These are phyloP conservation scores for Phlebiopsis flavidoalba DNA, from an alignment of 768 basidiomycete species.

Conservation along the genomic window DNA sequence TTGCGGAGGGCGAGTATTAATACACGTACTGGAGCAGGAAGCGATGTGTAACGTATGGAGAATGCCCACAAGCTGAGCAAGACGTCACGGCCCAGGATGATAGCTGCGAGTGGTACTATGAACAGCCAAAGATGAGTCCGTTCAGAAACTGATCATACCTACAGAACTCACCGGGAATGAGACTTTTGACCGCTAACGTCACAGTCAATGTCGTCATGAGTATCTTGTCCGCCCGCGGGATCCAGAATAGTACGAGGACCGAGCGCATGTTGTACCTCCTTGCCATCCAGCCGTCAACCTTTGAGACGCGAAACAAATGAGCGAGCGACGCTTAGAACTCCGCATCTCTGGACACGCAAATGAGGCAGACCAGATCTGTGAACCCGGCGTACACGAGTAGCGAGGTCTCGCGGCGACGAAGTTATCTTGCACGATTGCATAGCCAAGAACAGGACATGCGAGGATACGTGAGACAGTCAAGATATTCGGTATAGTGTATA, in stretches of 20 bases:
- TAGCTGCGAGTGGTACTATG: conserved; percentile 74
- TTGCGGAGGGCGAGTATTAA: neutral
- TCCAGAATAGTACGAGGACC: conserved; percentile 93
- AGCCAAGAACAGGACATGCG: conserved; percentile 90
- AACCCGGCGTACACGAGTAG: conserved; percentile 89
- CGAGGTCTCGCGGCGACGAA: conserved; percentile 75
- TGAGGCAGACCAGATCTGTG: conserved; percentile 74
- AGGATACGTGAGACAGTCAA: conserved; percentile 84
- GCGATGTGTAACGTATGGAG: conserved; percentile 86
- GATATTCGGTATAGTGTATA: conserved; percentile 91
- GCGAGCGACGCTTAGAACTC: conserved; percentile 1
- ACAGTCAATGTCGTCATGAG: conserved; percentile 92
- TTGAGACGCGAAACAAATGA: conserved; percentile 9
- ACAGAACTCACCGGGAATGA: conserved; percentile 66
- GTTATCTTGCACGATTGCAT: conserved; percentile 78
- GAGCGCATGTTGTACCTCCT: conserved; percentile 81
- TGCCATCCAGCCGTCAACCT: conserved; percentile 93
- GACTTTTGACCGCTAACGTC: conserved; percentile 75
- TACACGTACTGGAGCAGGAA: conserved; percentile 75
- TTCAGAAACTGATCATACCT: no score
- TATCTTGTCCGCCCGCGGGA: conserved; percentile 94
- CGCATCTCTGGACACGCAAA: conserved; percentile 4
- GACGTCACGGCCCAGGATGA: conserved; percentile 89
- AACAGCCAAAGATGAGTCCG: neutral
- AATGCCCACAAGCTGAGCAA: conserved; percentile 85